phyloP scores from a whole-genome alignment of 129 eudicot species.

The Oenanthe sinensis region DNA sequence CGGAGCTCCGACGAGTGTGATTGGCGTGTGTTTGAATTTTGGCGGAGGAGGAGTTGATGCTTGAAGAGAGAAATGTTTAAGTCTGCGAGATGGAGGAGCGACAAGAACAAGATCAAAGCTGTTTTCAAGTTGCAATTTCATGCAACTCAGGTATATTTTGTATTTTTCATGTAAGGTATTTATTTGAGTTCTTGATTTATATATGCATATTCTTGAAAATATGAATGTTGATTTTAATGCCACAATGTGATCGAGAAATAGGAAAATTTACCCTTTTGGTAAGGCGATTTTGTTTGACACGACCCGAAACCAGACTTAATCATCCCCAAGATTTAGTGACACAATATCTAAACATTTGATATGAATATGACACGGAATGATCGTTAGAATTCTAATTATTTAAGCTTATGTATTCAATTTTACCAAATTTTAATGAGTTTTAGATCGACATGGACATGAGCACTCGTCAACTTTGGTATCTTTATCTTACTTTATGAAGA shows the following conservation, averaged over 20 bases:
- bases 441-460: too few species aligned
- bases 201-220: neutral
- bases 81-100: slow-evolving; percentile 86
- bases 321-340: neutral
- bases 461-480: too few species aligned
- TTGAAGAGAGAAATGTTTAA: slow-evolving; percentile 53
- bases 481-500: neutral
- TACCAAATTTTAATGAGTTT: too few species aligned
- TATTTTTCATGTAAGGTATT: neutral
- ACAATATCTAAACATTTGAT: neutral
- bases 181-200: neutral
- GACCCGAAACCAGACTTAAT: neutral
- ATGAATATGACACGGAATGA: neutral
- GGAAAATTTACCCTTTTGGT: neutral
- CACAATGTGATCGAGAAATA: neutral
- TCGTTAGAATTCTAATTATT: neutral
- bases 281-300: neutral
- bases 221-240: neutral
- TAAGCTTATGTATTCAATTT: too few species aligned
- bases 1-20: slow-evolving; percentile 54
- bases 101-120: slow-evolving; percentile 84
- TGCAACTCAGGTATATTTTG: slow-evolving; percentile 70
- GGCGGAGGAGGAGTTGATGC: slow-evolving; percentile 18
- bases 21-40: neutral
- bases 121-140: slow-evolving; percentile 78